These are phyloP conservation scores for Capronia americana DNA, from an alignment of 2,329 filamentous ascomycete species.

Conservation along the genomic window DNA sequence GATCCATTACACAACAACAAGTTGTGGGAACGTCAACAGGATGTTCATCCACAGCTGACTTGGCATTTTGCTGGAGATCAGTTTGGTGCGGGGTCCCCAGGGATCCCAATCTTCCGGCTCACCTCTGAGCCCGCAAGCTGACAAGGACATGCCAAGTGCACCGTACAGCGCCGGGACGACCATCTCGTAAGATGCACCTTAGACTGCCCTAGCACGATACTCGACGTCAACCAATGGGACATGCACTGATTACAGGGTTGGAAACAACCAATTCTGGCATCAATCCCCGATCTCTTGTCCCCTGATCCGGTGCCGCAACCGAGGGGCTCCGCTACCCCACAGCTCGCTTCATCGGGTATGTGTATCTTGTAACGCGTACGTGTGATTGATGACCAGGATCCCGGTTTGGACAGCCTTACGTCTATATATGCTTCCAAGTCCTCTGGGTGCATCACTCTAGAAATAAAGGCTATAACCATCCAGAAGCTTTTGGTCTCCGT, in stretches of 20 bases:
- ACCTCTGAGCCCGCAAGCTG: background rate
- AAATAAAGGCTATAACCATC: background rate
- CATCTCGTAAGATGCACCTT: background rate
- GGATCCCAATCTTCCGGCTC: background rate
- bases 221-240: background rate
- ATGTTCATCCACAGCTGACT: background rate
- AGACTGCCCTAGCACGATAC: background rate
- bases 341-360: background rate
- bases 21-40: background rate
- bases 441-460: background rate
- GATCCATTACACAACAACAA: background rate
- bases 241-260: background rate
- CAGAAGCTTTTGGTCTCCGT: background rate
- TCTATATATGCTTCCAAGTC: background rate
- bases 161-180: background rate
- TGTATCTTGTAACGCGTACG: background rate
- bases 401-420: background rate
- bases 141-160: background rate
- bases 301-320: constrained; percentile 24
- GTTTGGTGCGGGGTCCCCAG: background rate
- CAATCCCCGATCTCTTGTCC: background rate
- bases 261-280: background rate
- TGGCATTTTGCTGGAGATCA: background rate
- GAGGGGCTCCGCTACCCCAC: constrained; percentile 17
- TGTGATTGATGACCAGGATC: background rate